These are phyloP conservation scores for Lipomyces mesembrius DNA, from an alignment of 805 yeast species.

Conservation along the genomic window DNA sequence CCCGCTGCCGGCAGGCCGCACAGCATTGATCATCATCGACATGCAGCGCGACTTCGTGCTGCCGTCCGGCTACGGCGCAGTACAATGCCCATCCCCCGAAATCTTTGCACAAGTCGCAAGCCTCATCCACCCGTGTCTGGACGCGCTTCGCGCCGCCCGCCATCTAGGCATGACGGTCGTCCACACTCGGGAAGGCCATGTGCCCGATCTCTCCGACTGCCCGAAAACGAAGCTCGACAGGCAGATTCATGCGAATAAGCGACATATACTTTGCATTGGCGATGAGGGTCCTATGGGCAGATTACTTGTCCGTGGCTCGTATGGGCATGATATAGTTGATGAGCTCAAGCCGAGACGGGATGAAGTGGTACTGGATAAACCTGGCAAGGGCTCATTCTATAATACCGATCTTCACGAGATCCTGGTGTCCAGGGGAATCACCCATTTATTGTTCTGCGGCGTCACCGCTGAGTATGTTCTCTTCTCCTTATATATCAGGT, in stretches of 20 bases:
- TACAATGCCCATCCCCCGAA: slow-evolving; percentile 43
- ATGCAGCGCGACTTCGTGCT: slow-evolving; percentile 47
- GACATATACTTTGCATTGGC: slow-evolving; percentile 42
- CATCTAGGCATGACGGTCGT: slow-evolving; percentile 43
- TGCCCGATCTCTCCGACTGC: slow-evolving; percentile 43
- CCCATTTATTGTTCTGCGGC: slow-evolving; percentile 44
- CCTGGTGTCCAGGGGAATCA: slow-evolving; percentile 43
- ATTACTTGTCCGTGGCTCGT: slow-evolving; percentile 44
- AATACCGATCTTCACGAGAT: slow-evolving; percentile 44
- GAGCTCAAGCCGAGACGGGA: slow-evolving; percentile 42
- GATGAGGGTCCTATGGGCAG: slow-evolving; percentile 46
- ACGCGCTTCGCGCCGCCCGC: slow-evolving; percentile 42
- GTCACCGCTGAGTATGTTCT: slow-evolving; percentile 45
- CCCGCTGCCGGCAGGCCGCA: slow-evolving; percentile 38
- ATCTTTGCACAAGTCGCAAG: slow-evolving; percentile 41
- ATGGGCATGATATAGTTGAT: slow-evolving; percentile 46
- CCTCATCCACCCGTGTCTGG: slow-evolving; percentile 39
- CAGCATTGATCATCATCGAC: slow-evolving; percentile 45
- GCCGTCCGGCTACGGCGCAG: slow-evolving; percentile 44
- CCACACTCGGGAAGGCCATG: slow-evolving; percentile 47
- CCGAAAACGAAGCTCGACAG: slow-evolving; percentile 43
- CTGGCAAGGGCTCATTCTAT: slow-evolving; percentile 46
- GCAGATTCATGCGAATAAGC: slow-evolving; percentile 39
- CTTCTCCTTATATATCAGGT: background rate
- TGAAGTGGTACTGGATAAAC: slow-evolving; percentile 45